Base-by-base conservation (phyloP, 805 yeast species). In the Zygosaccharomyces bisporus region DNA sequence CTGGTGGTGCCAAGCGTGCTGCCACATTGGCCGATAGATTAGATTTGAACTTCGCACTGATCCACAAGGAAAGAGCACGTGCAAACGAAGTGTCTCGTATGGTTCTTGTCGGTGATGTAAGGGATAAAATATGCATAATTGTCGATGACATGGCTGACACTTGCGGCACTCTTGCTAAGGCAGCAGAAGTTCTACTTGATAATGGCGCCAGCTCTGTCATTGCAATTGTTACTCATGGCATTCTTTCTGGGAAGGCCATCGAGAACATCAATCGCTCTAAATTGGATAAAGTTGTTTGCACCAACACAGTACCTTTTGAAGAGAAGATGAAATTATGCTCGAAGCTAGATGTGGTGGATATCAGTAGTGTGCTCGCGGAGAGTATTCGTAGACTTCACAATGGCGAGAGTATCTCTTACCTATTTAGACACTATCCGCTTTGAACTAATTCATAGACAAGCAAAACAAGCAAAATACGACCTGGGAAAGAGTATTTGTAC, bases 111-210 rank as follows among this genome's bases (percentile, higher is more conserved):
- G 95, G 95, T 59, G 93, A 86, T 68, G 95, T 86, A 29, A 69
- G 81, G 2, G 82, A 77, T 48, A 85, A 85, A 64, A 73, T 80
- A 39, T 86, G 93, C 69, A 71, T 86, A 44, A 77, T 86, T 55
- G 86, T 86, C 35, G 95, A 86, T 67, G 95, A 86, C 64, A 86
- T 86, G 89, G 93, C 93, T 36, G 95, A 86, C 63, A 86, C 95
- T 16, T 86, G 95, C 69, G 95, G 93, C 50, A 86, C 95, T 14
- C 69, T 86, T 51, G 86, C 83, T 43, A 86, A 85, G 66, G 93
- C 93, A 30, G 86, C 89, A 17, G 91, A 86, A 51, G 78, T 82
- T 10, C 69, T 86, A 44, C 61, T 85, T 47, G 81, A 77, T 20
- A 80, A 84, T 56, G 75, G 76, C 25, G 93, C 91, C 36, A 71